phyloP scores from a whole-genome alignment of 2,329 filamentous ascomycete species.

The Alternaria angustiovoidea region DNA sequence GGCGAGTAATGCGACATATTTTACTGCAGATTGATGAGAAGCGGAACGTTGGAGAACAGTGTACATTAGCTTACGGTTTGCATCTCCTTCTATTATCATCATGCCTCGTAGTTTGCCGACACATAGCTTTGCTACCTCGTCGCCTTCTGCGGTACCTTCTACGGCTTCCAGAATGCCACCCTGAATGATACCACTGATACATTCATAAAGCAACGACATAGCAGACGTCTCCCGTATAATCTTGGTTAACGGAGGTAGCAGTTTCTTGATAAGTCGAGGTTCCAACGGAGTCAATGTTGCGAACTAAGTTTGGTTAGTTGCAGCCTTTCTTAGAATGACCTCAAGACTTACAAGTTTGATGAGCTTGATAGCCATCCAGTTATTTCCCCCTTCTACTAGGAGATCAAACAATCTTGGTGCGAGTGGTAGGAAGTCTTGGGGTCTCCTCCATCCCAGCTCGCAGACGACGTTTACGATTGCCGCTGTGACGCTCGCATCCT shows the following conservation, averaged over 20 bases:
- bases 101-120: slow-evolving; percentile 93
- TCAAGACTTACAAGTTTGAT: slow-evolving; percentile 80
- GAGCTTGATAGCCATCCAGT: slow-evolving; percentile 99
- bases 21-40: slow-evolving; percentile 66
- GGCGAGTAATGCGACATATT: slow-evolving; percentile 94
- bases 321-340: no score
- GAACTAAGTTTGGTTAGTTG: slow-evolving; percentile 67
- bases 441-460: slow-evolving; percentile 91
- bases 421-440: slow-evolving; percentile 90
- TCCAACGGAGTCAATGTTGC: slow-evolving; percentile 92
- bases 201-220: slow-evolving; percentile 98
- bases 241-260: slow-evolving; percentile 87
- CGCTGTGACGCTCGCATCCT: slow-evolving; percentile 92
- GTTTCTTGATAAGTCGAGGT: slow-evolving; percentile 87
- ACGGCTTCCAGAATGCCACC: slow-evolving; percentile 88
- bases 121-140: slow-evolving; percentile 91
- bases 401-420: slow-evolving; percentile 92
- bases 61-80: slow-evolving; percentile 73
- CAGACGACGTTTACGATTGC: slow-evolving; percentile 97
- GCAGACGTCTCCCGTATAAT: slow-evolving; percentile 94
- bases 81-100: slow-evolving; percentile 91
- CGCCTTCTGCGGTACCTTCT: slow-evolving; percentile 80
- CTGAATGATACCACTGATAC: slow-evolving; percentile 97
- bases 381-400: slow-evolving; percentile 89
- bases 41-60: slow-evolving; percentile 16